Conservation (phyloP, 2,329 filamentous ascomycete genomes). For the Pseudogymnoascus sp. region DNA sequence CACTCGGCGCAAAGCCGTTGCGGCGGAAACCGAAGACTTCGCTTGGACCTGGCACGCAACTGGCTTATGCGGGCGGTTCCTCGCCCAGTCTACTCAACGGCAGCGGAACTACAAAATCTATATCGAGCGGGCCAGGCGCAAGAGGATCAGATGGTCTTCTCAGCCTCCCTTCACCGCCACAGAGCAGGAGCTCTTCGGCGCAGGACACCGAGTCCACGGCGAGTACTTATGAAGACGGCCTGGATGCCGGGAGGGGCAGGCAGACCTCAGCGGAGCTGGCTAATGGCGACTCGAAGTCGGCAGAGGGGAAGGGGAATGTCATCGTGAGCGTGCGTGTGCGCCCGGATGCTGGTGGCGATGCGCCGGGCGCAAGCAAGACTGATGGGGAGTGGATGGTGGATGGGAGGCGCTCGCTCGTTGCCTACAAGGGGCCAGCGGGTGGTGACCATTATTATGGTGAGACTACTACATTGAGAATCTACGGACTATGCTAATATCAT, state of each 20-base stretch:
- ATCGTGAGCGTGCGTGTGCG: constrained; percentile 90
- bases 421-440: constrained; percentile 80
- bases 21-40: constrained; percentile 26
- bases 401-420: constrained; percentile 70
- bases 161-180: constrained; percentile 72
- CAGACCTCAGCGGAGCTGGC: constrained; percentile 22
- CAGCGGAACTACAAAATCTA: constrained; percentile 68
- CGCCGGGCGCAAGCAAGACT: constrained; percentile 44
- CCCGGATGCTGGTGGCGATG: constrained; percentile 64
- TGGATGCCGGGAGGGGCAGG: constrained; percentile 42
- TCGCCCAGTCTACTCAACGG: constrained; percentile 74
- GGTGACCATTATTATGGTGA: constrained; percentile 89
- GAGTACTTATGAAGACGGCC: constrained; percentile 80
- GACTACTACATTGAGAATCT: constrained; percentile 22
- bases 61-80: constrained; percentile 30
- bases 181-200: constrained; percentile 85
- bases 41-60: constrained; percentile 27
- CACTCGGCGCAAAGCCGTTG: constrained; percentile 16
- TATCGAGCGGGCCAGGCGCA: constrained; percentile 51
- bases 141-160: constrained; percentile 69
- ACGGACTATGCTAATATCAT: constrained; percentile 11
- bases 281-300: constrained; percentile 38
- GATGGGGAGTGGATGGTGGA: constrained; percentile 92
- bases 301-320: constrained; percentile 85
- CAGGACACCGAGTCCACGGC: constrained; percentile 90